These are phyloP conservation scores for Caryopteris hybrid DNA, from an alignment of 305 asterid species.

Conservation along the genomic window DNA sequence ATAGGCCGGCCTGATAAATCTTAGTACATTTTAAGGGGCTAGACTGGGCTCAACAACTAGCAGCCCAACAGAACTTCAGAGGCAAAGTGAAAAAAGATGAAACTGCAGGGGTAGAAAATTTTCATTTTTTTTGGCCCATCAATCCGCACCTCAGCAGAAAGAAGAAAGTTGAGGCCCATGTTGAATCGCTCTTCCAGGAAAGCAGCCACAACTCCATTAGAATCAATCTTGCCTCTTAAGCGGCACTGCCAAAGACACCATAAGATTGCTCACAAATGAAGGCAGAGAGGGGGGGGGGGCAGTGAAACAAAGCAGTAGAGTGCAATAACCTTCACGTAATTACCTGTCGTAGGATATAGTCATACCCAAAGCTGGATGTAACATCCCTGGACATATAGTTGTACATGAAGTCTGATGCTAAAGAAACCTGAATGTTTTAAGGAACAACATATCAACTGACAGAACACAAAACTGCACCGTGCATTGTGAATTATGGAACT, in stretches of 20 bases:
- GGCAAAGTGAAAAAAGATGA: neutral
- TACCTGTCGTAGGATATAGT: conserved; percentile 94
- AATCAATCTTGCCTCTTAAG: conserved; percentile 89
- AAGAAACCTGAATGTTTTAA: conserved; percentile 68
- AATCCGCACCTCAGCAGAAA: conserved; percentile 83
- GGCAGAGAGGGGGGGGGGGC: neutral
- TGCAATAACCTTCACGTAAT: neutral
- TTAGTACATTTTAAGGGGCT: no score
- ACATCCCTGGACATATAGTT: conserved; percentile 82
- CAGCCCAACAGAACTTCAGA: no score
- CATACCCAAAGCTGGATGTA: conserved; percentile 92
- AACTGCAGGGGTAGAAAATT: neutral
- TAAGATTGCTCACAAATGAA: neutral
- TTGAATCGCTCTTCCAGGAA: conserved; percentile 80
- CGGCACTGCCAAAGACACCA: conserved; percentile 58
- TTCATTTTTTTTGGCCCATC: neutral
- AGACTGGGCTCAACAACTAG: no score
- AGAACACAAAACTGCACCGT: neutral
- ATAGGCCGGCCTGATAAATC: no score
- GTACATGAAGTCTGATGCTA: conserved; percentile 91
- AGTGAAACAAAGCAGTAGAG: neutral
- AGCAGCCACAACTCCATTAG: conserved; percentile 77
- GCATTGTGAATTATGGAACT: neutral
- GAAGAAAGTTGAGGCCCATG: conserved; percentile 84
- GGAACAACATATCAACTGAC: conserved; percentile 9